Evolutionary conservation across 2,329 filamentous ascomycete species (phyloP), one percentile per base, ranked within the genome.

Genomic region (Aspergillus carbonarius): DNA sequence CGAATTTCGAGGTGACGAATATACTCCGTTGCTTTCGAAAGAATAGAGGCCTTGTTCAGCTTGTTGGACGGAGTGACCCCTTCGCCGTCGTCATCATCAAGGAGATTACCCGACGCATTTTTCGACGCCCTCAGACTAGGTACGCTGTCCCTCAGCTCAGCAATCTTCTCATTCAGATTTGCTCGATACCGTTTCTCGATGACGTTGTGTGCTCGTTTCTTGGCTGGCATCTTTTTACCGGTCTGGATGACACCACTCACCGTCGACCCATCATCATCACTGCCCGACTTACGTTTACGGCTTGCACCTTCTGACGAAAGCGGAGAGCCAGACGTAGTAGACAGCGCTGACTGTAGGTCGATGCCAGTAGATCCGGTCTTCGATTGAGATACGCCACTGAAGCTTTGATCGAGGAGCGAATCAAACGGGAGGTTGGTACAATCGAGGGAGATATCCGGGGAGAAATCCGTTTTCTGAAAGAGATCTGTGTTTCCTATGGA

Each of bases 191-290:
- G 83, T 82, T 97, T 98, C 78, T 98, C 93, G 63, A 98, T 97
- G 83, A 98, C 95, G 76, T 97, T 98, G 77, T 98, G 93, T 2
- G 93, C 92, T 32, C 93, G 96, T 82, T 97, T 97, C 82, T 96
- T 97, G 70, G 80, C 68, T 82, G 87, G 66, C 80, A 84, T 65
- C 82, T 85, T 81, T 12, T 88, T 76, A 39, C 68, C 67, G 2
- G 67, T 63, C 56, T 67, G 69, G 3, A 68, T 58, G 23, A 68
- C 55, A 9, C 62, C 64, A 42, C 76, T 74, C 69, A 69, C 62
- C 1, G 64, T 67, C 5, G 68, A 68, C 15, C 68, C 65, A 57
- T 70, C 68, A 48, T 78, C 74, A n/a, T 85, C 84, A 51, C 81
- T 82, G 0, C 87, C 87, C 0, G 86, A 85, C 76, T 92, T 92